A percentile compares a stretch with the other conserved stretches of the same genome.
Evolutionary conservation across 192 early-diverging fungal genomes (phyloP).

Genomic region (Chytriomyces sp.): DNA sequence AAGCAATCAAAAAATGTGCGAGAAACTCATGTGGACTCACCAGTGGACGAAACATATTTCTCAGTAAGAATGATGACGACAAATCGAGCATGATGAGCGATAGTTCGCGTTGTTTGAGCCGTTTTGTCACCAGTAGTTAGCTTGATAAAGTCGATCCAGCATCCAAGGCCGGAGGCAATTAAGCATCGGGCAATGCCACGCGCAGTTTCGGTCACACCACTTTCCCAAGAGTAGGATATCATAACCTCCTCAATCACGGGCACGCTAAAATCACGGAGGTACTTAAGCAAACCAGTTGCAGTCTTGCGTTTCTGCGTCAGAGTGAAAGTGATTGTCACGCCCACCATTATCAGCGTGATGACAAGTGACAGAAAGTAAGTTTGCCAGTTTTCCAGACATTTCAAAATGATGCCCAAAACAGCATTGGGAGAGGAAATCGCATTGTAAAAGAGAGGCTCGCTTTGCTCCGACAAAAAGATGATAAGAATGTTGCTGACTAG

Average conservation of each 20-base stretch:
- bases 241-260: constrained; percentile 17
- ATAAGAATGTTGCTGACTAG: not conserved
- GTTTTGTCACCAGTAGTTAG: constrained; percentile 14
- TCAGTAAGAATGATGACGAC: constrained; percentile 20
- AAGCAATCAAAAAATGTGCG: too few relatives aligned
- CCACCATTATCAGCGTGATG: not conserved
- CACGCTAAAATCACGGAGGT: constrained; percentile 1
- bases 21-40: too few relatives aligned
- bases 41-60: constrained; percentile 4
- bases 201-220: constrained; percentile 3
- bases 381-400: not conserved
- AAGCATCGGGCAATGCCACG: constrained; percentile 12
- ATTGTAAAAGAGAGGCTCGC: not conserved
- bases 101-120: constrained; percentile 10
- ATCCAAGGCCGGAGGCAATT: not conserved
- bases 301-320: not conserved
- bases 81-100: constrained; percentile 14
- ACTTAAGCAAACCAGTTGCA: constrained; percentile 12
- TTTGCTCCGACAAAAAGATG: not conserved
- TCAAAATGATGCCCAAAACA: not conserved
- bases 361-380: not conserved
- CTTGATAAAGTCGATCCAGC: constrained; percentile 16
- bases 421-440: not conserved
- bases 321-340: not conserved
- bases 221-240: constrained; percentile 20